Evolutionary conservation across 2,329 filamentous ascomycete species (phyloP).

Genomic region (Ceratocystis cubensis): DNA sequence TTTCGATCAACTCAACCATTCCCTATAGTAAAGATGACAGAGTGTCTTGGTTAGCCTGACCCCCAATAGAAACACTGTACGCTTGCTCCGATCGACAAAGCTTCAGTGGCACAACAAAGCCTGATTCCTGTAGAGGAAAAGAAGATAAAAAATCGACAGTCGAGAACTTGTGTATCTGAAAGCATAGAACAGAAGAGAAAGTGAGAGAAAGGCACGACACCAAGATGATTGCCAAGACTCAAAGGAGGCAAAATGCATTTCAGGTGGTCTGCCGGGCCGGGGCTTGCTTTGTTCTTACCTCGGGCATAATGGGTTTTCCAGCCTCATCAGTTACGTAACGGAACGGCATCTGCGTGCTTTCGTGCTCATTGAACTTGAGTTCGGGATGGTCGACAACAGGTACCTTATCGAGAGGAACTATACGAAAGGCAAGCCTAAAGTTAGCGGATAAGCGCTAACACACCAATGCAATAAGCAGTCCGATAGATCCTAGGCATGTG

Average conservation of each 20-base stretch:
- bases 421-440: neutral
- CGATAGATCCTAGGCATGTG: neutral
- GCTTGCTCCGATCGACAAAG: neutral
- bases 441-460: neutral
- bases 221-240: constrained; percentile 2
- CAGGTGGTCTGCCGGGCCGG: neutral
- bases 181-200: neutral
- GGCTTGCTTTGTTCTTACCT: constrained; percentile 42
- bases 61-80: neutral
- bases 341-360: constrained; percentile 96
- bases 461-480: no score
- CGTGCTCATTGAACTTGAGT: constrained; percentile 76
- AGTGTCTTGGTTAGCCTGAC: neutral
- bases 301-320: constrained; percentile 79
- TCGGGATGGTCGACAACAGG: constrained; percentile 80
- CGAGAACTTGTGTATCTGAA: neutral
- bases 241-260: neutral
- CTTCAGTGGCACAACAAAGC: neutral
- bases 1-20: constrained; percentile 87
- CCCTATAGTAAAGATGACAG: constrained; percentile 44
- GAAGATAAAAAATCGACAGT: neutral
- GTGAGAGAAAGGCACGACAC: neutral
- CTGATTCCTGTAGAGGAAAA: neutral
- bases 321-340: constrained; percentile 71
- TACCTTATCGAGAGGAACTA: constrained; percentile 67